These are phyloP conservation scores for Sanghuangporus baumii DNA, from an alignment of 1,284 basidiomycete genomes.

Conservation along the genomic window DNA sequence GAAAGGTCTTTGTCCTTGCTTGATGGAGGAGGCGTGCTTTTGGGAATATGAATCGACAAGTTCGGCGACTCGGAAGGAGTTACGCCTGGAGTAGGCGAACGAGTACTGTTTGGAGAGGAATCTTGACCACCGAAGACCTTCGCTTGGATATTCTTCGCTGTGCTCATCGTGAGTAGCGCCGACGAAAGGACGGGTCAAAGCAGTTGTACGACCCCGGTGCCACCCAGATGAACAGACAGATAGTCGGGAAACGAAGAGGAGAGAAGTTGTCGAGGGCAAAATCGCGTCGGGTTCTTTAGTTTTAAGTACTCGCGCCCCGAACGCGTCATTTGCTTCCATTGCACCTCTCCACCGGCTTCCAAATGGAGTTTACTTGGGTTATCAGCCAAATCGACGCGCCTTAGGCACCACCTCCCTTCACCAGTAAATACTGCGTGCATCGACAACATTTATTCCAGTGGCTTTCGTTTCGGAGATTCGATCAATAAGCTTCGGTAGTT, in stretches of 20 bases:
- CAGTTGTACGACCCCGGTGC: background rate
- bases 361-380: background rate
- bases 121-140: slow-evolving; percentile 62
- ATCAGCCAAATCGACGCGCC: background rate
- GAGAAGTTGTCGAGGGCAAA: background rate
- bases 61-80: slow-evolving; percentile 34
- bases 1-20: slow-evolving; percentile 31
- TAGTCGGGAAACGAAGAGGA: background rate
- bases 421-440: too few relatives aligned
- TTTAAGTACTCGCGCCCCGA: background rate
- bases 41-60: slow-evolving; percentile 80
- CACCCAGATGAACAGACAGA: background rate
- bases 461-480: too few relatives aligned
- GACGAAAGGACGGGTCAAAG: background rate
- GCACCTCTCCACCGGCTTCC: background rate
- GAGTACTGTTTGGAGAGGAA: slow-evolving; percentile 20
- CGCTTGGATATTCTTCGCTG: slow-evolving; percentile 64
- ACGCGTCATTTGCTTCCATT: background rate
- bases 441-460: too few relatives aligned
- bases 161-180: slow-evolving; percentile 27
- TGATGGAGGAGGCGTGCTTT: slow-evolving; percentile 32
- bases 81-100: slow-evolving; percentile 21
- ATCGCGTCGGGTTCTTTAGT: background rate
- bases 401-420: too few relatives aligned
- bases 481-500: too few relatives aligned